Conservation (phyloP, 495 filamentous ascomycete species). For the Talaromyces borbonicus region DNA sequence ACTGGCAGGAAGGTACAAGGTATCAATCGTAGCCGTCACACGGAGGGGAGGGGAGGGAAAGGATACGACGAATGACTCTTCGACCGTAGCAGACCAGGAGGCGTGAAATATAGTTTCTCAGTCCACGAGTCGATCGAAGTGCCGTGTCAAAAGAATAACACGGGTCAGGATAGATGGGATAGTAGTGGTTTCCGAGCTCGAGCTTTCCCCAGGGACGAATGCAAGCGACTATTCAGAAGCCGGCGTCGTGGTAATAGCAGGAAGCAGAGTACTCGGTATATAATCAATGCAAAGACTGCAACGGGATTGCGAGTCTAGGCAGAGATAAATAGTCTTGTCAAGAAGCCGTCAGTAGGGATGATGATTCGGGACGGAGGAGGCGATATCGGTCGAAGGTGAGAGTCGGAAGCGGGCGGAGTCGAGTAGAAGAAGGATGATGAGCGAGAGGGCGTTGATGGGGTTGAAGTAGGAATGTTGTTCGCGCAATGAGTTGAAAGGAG, state of each 20-base stretch:
- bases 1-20: conserved; percentile 19
- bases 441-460: conserved; percentile 16
- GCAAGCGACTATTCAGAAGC: too few species aligned
- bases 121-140: conserved; percentile 8
- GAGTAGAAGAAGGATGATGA: conserved; percentile 24
- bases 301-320: too few species aligned
- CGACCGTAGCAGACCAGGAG: too few species aligned
- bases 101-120: conserved; percentile 21
- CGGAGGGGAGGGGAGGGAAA: conserved; percentile 12
- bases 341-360: conserved; percentile 18
- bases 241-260: too few species aligned
- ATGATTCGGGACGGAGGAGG: conserved; percentile 19
- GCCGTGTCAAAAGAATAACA: conserved; percentile 12
- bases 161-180: conserved; percentile 9
- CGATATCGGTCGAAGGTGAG: conserved; percentile 11
- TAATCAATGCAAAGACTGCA: too few species aligned
- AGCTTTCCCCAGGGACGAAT: too few species aligned
- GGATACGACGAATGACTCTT: conserved; percentile 15
- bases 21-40: conserved; percentile 12
- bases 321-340: too few species aligned
- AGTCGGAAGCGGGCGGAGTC: conserved; percentile 19
- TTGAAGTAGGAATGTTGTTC: conserved; percentile 16
- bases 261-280: too few species aligned
- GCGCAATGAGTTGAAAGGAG: too few species aligned
- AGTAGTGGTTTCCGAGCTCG: conserved; percentile 5